phyloP scores from a whole-genome alignment of 495 filamentous ascomycete genomes.

The Xylaria scruposa region DNA sequence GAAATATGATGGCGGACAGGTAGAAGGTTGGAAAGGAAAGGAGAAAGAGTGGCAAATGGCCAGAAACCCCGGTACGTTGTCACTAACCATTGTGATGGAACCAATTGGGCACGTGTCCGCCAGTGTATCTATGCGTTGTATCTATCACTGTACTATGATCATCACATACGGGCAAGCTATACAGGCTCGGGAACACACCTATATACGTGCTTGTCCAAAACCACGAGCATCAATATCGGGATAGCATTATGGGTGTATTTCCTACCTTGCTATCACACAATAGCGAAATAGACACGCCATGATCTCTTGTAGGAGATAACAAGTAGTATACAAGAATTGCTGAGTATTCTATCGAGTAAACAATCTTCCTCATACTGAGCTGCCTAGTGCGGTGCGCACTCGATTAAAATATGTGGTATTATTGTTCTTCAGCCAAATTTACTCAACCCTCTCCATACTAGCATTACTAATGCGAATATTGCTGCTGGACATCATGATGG shows the following conservation, averaged over 20 bases:
- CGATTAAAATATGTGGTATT: neutral
- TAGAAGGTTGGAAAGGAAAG: constrained; percentile 41
- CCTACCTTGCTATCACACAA: neutral
- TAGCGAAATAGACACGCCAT: neutral
- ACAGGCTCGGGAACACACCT: constrained; percentile 15
- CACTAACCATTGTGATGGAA: constrained; percentile 32
- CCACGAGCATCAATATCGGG: neutral
- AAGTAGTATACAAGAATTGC: neutral
- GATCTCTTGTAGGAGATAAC: neutral
- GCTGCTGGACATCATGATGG: neutral
- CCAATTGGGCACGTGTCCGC: constrained; percentile 8
- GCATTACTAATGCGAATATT: constrained; percentile 5
- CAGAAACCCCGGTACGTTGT: constrained; percentile 27
- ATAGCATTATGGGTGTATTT: neutral
- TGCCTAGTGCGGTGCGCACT: neutral
- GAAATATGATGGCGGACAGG: constrained; percentile 80
- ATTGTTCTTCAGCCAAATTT: neutral
- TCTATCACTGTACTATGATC: constrained; percentile 30
- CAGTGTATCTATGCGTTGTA: constrained; percentile 28
- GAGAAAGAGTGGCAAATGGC: constrained; percentile 1
- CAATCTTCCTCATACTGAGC: neutral
- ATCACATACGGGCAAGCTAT: constrained; percentile 6
- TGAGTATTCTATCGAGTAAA: neutral
- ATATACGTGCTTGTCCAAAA: constrained; percentile 42
- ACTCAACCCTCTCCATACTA: neutral